Percentiles rank a stretch among this genome's conserved stretches.
Evolutionary conservation across 2,329 filamentous ascomycete genomes (phyloP).

Genomic region (Verruconis gallopava): DNA sequence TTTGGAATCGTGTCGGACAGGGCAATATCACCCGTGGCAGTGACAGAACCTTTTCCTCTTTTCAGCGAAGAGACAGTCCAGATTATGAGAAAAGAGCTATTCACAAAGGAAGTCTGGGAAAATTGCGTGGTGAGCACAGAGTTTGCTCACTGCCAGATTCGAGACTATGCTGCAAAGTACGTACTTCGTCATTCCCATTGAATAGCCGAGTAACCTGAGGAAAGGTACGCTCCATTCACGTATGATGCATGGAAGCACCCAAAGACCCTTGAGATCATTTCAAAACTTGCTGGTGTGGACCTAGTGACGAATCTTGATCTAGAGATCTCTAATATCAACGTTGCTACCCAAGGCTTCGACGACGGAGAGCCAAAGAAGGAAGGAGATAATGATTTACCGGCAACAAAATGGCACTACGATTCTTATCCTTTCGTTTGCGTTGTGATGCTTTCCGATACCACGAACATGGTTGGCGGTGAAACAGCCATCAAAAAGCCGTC

Average conservation of each 20-base stretch:
- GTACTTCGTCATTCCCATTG: constrained; percentile 27
- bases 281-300: constrained; percentile 44
- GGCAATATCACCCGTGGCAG: constrained; percentile 49
- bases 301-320: constrained; percentile 44
- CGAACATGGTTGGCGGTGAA: constrained; percentile 50
- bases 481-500: constrained; percentile 44
- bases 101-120: constrained; percentile 39
- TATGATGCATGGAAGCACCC: constrained; percentile 49
- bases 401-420: constrained; percentile 52
- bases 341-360: constrained; percentile 33
- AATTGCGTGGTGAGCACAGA: constrained; percentile 48
- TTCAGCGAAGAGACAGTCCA: constrained; percentile 49
- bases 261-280: constrained; percentile 40
- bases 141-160: constrained; percentile 41
- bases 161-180: constrained; percentile 44
- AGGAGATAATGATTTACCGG: constrained; percentile 38
- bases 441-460: constrained; percentile 52
- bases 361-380: constrained; percentile 30
- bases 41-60: constrained; percentile 51
- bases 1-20: constrained; percentile 41
- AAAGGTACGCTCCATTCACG: constrained; percentile 50
- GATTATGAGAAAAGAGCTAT: constrained; percentile 50
- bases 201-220: constrained; percentile 28
- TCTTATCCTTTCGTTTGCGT: constrained; percentile 57
- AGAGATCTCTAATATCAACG: constrained; percentile 47